Conservation (phyloP, 2,329 filamentous ascomycete species). For the Neopestalotiopsis rosae region DNA sequence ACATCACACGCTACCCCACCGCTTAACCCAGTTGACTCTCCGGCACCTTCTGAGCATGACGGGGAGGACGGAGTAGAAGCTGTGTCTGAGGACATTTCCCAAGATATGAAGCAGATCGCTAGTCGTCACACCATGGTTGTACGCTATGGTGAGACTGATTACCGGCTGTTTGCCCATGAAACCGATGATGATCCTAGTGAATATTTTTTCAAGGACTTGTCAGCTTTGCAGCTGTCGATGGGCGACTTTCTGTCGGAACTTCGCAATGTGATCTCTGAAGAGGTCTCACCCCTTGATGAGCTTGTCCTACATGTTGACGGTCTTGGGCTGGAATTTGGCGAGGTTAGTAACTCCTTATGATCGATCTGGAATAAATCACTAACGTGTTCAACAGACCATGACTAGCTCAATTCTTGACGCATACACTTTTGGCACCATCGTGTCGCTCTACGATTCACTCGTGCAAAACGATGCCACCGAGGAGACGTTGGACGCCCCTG, state of each 20-base stretch:
- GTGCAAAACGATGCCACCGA: conserved; percentile 34
- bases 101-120: conserved; percentile 29
- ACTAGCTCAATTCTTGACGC: conserved; percentile 33
- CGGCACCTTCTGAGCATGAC: not conserved
- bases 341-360: conserved; percentile 29
- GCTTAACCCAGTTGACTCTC: not conserved
- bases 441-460: conserved; percentile 36
- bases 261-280: conserved; percentile 37
- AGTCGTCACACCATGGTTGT: conserved; percentile 35
- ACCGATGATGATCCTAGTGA: conserved; percentile 38
- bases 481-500: conserved; percentile 27
- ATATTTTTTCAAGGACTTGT: conserved; percentile 37
- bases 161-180: conserved; percentile 37
- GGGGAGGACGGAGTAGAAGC: not conserved
- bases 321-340: conserved; percentile 38
- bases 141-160: conserved; percentile 37
- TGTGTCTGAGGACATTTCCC: conserved; percentile 14
- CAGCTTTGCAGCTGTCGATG: conserved; percentile 32
- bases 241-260: conserved; percentile 33
- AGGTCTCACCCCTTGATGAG: conserved; percentile 40
- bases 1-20: not conserved
- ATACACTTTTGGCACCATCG: conserved; percentile 37
- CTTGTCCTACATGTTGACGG: conserved; percentile 39
- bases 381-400: conserved; percentile 33
- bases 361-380: conserved; percentile 20